A percentile compares a stretch with the other conserved stretches of the same genome.
phyloP scores from a whole-genome alignment of 2,329 filamentous ascomycete species.

The Xylaria sp. region DNA sequence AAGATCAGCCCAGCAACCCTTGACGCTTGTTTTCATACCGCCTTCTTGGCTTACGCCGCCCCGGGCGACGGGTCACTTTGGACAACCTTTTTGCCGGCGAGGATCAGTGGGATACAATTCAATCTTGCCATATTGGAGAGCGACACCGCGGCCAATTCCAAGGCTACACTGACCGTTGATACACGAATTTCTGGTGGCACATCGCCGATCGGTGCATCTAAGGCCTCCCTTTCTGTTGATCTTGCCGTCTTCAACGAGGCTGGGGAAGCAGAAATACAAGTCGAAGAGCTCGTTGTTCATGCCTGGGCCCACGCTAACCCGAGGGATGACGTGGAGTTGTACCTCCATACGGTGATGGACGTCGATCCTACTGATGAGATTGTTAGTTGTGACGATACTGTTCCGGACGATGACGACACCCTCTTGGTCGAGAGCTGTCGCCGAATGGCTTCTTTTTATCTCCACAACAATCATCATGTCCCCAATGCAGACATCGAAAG shows the following conservation, averaged over 20 bases:
- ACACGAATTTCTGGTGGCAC: conserved; percentile 37
- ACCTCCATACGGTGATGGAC: conserved; percentile 50
- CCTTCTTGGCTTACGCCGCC: conserved; percentile 54
- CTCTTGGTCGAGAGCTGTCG: conserved; percentile 52
- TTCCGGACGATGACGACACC: conserved; percentile 24
- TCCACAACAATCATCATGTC: not conserved
- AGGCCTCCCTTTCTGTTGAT: conserved; percentile 47
- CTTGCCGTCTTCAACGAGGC: conserved; percentile 46
- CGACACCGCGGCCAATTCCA: conserved; percentile 16
- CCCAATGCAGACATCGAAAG: not conserved
- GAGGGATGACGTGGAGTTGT: conserved; percentile 48
- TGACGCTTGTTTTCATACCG: conserved; percentile 56
- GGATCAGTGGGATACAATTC: conserved; percentile 52
- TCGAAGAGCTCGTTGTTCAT: conserved; percentile 46
- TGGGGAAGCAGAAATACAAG: conserved; percentile 43
- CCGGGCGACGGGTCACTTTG: conserved; percentile 56
- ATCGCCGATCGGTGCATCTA: conserved; percentile 40
- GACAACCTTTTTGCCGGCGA: conserved; percentile 55
- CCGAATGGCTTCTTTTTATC: conserved; percentile 51
- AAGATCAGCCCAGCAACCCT: conserved; percentile 54
- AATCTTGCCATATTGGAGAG: conserved; percentile 49
- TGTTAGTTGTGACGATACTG: conserved; percentile 33
- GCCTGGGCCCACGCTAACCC: conserved; percentile 45
- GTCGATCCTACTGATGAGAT: conserved; percentile 56
- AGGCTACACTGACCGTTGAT: conserved; percentile 51